phyloP scores from a whole-genome alignment of 768 basidiomycete species.

The Lentinula raphanica region DNA sequence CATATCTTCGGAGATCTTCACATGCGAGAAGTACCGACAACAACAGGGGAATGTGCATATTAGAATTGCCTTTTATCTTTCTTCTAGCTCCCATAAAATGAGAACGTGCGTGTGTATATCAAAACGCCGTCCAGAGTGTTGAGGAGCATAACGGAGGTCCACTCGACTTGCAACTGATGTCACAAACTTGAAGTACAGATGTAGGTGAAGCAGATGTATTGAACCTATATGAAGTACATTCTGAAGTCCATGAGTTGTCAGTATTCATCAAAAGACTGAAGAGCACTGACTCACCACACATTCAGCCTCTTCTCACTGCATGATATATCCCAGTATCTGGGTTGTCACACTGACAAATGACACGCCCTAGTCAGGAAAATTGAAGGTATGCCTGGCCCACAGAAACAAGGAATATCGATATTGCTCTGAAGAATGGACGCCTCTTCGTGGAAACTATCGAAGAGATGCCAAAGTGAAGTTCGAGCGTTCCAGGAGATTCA shows the following conservation, averaged over 20 bases:
- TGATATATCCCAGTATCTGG: conserved; percentile 8
- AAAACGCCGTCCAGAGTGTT: conserved; percentile 93
- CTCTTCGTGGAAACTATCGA: conserved; percentile 55
- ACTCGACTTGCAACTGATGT: neutral
- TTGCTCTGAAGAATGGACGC: conserved; percentile 87
- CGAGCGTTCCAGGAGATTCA: neutral
- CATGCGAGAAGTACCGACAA: neutral
- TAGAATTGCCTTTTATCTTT: conserved; percentile 8
- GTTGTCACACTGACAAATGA: conserved; percentile 15
- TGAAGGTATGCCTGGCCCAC: conserved; percentile 37
- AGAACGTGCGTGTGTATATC: conserved; percentile 73
- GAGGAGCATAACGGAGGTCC: conserved; percentile 52
- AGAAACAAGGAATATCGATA: conserved; percentile 34
- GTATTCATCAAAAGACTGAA: neutral
- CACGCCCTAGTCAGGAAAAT: conserved; percentile 13
- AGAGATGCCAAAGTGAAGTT: conserved; percentile 81
- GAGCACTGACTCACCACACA: neutral
- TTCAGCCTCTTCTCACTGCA: neutral
- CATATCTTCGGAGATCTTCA: neutral
- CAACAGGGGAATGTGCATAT: neutral
- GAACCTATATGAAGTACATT: neutral
- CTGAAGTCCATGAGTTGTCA: neutral
- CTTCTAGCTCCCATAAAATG: conserved; percentile 94
- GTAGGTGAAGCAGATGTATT: too few species aligned
- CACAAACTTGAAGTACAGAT: too few species aligned